Evolutionary conservation across 164 flowering plant species (phyloP), one percentile per base, ranked within the genome.

Genomic region (Berberis vulgaris): DNA sequence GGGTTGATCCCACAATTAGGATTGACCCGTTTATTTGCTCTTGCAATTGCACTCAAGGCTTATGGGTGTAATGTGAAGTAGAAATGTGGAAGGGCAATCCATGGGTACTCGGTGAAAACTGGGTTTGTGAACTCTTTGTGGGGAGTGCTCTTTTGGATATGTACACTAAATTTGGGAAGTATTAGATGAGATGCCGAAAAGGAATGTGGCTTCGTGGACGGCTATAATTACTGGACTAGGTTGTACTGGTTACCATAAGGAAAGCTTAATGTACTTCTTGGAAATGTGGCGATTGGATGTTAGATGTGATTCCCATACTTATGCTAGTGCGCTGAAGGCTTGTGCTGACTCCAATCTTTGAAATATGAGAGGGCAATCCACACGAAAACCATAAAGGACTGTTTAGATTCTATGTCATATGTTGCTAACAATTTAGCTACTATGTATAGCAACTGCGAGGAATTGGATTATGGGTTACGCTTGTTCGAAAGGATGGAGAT

Each of bases 261-360:
- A 53, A 53, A 3, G 12, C n/a, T 47, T 47, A 9, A 47, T 47
- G 50, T 47, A 47, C 55, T 53, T 7, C 11, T 53, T n/a, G 26
- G 55, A 12, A 12, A 53, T 53, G 12, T 6, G 55, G n/a, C 4
- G 26, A 47, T 47, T 1, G 50, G 50, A 53, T 53, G 55, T 53
- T 6, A 7, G 11, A 12, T 53, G 55, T 53, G 55, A 53, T 53
- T 8, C 55, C 11, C 11, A n/a, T n/a, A 53, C 55, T 6, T 53
- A 6, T 53, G 55, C 55, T 53, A 53, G 55, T 53, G 55, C 55
- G 11, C 11, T 53, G 55, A 53, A 53, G 55, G 55, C 55, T 53
- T 53, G 55, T 53, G 55, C 55, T 8, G 55, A 53, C n/a, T 53
- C n/a, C 4, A 3, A 12, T n/a, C 6, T n/a, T 53, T 53, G 49